Conservation (phyloP, 148 eudicot species). For the Rhododendron williamsianum region DNA sequence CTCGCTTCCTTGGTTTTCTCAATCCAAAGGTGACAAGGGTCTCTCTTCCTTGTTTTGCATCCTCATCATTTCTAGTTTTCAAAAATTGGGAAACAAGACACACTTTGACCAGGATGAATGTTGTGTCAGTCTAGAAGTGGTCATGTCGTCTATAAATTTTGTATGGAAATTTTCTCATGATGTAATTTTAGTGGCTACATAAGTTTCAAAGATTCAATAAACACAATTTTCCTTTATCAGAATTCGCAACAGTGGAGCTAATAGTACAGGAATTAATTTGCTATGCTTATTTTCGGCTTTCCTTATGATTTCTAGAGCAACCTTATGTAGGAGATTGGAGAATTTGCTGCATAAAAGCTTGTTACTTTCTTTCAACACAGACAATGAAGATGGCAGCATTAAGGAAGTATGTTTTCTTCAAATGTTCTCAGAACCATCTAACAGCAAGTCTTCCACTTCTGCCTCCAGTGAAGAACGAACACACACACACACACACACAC, state of each 20-base stretch:
- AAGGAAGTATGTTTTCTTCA: constrained; percentile 40
- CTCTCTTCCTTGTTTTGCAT: background rate
- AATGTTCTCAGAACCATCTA: no score
- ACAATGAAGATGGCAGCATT: constrained; percentile 75
- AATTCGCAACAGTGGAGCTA: background rate
- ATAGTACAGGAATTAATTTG: background rate
- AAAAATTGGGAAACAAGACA: background rate
- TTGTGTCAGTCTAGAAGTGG: no score
- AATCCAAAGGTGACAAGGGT: constrained; percentile 31
- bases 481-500: no score
- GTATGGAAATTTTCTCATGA: background rate
- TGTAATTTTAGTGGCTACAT: no score
- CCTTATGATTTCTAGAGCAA: constrained; percentile 17
- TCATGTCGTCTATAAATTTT: background rate
- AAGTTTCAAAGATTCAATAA: no score
- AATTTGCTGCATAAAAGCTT: constrained; percentile 49
- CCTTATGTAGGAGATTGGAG: constrained; percentile 47
- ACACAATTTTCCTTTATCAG: no score
- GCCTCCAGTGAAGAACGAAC: no score
- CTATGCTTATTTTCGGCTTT: background rate
- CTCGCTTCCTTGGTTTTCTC: constrained; percentile 41
- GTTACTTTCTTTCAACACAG: constrained; percentile 66
- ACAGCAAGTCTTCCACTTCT: no score
- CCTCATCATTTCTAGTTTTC: background rate
- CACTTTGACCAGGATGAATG: no score